Evolutionary conservation across 768 basidiomycete species (phyloP).

Genomic region (Mycena epipterygia): DNA sequence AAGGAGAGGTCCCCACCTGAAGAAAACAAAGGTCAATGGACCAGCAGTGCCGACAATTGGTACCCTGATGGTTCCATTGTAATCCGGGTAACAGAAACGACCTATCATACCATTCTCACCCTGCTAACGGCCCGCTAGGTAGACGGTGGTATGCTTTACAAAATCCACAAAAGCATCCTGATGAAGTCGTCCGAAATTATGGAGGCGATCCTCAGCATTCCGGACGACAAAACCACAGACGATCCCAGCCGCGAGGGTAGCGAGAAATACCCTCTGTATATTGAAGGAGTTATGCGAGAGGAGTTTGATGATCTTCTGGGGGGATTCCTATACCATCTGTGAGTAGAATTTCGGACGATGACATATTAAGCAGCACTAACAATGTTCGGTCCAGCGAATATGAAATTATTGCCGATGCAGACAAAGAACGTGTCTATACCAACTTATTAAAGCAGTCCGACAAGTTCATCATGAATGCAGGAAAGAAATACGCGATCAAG

Average conservation of each 20-base stretch:
- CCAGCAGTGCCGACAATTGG: background rate
- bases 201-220: background rate
- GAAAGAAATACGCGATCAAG: background rate
- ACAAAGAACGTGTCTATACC: no score
- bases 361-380: no score
- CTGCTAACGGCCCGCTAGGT: no score
- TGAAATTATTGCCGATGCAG: no score
- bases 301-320: background rate
- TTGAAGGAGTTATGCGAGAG: background rate
- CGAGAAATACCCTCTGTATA: background rate
- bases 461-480: background rate
- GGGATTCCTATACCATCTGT: no score
- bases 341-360: no score
- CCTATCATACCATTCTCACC: background rate
- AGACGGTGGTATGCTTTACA: background rate
- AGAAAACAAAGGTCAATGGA: background rate
- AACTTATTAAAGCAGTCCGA: slow-evolving; percentile 7
- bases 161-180: background rate
- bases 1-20: no score
- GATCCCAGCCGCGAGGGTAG: background rate
- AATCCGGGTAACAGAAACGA: background rate
- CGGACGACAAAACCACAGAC: background rate
- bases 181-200: background rate
- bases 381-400: no score
- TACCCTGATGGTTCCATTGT: background rate